Evolutionary conservation across 208 protist genomes (phyloP).

Genomic region (Crithidia bombi): DNA sequence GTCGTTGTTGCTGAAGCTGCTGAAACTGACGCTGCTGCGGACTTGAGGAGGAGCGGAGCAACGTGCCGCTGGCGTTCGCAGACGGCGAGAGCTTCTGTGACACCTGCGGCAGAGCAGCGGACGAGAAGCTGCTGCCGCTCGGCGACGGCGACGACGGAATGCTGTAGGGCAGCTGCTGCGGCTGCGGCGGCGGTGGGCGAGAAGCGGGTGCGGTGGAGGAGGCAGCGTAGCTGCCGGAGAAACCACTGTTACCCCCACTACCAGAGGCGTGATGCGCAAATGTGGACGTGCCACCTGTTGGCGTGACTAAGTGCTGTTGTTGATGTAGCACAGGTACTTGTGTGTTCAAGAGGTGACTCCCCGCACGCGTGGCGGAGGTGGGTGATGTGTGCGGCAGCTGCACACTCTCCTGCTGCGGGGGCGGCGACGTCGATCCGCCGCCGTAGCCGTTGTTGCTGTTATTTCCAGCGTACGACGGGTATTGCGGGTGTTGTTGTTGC

Average conservation of each 20-base stretch:
- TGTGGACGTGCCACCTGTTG: not conserved
- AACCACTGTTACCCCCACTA: not conserved
- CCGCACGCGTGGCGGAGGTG: not conserved
- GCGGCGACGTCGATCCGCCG: not conserved
- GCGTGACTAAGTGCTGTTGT: slow-evolving; percentile 12
- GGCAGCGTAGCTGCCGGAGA: not conserved
- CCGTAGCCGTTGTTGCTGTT: slow-evolving; percentile 11
- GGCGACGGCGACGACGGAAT: slow-evolving; percentile 5
- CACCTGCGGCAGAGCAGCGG: not conserved
- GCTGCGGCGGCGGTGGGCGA: not conserved
- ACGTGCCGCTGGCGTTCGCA: slow-evolving; percentile 23
- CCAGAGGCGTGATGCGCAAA: not conserved
- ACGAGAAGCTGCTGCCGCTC: slow-evolving; percentile 1
- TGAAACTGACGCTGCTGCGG: slow-evolving; percentile 16
- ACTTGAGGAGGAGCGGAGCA: slow-evolving; percentile 8
- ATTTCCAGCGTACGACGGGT: not conserved
- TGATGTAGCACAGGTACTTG: slow-evolving; percentile 19
- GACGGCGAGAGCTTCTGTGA: slow-evolving; percentile 4
- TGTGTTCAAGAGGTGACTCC: not conserved
- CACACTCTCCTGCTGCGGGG: slow-evolving; percentile 3
- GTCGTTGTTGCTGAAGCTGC: slow-evolving; percentile 21
- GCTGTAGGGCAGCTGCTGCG: slow-evolving; percentile 17
- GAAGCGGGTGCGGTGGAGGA: not conserved
- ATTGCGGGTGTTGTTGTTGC: slow-evolving; percentile 4
- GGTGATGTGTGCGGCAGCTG: too few species aligned